phyloP scores from a whole-genome alignment of 371 early-diverging fungal species.

The Actinomucor elegans region DNA sequence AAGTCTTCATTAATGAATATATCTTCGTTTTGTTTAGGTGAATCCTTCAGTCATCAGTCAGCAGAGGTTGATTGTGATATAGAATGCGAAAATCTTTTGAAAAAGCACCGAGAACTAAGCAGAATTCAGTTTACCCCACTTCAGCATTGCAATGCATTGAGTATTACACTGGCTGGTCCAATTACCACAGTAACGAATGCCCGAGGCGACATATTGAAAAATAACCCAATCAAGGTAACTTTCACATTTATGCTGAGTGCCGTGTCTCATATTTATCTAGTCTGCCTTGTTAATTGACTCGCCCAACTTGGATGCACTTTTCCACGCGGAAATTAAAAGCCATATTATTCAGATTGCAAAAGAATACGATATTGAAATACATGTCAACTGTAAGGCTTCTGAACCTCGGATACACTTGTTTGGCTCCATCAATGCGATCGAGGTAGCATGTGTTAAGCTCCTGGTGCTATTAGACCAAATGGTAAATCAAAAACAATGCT shows the following conservation, averaged over 20 bases:
- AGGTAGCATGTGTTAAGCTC: conserved; percentile 27
- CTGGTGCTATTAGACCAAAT: conserved; percentile 40
- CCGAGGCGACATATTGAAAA: conserved; percentile 1
- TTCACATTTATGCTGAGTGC: neutral
- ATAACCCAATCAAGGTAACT: conserved; percentile 12
- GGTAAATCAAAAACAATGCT: too few relatives aligned
- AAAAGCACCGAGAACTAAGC: too few relatives aligned
- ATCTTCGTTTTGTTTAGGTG: too few relatives aligned
- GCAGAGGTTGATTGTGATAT: too few relatives aligned
- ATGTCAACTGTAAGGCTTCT: conserved; percentile 3
- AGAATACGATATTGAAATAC: neutral
- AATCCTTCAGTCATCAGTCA: too few relatives aligned
- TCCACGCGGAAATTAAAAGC: conserved; percentile 18
- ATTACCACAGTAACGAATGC: neutral
- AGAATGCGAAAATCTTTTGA: too few relatives aligned
- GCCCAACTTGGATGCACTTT: conserved; percentile 9
- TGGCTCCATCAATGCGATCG: conserved; percentile 29
- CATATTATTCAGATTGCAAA: conserved; percentile 6
- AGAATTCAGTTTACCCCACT: conserved; percentile 10
- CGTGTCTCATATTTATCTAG: neutral
- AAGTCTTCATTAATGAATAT: too few relatives aligned
- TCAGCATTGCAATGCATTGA: neutral
- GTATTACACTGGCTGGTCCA: conserved; percentile 4
- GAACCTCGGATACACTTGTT: conserved; percentile 19
- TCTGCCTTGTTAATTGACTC: conserved; percentile 9